A percentile compares a stretch with the other conserved stretches of the same genome.
Conservation (phyloP, 2,329 filamentous ascomycete genomes). For the Diaporthe helianthi region DNA sequence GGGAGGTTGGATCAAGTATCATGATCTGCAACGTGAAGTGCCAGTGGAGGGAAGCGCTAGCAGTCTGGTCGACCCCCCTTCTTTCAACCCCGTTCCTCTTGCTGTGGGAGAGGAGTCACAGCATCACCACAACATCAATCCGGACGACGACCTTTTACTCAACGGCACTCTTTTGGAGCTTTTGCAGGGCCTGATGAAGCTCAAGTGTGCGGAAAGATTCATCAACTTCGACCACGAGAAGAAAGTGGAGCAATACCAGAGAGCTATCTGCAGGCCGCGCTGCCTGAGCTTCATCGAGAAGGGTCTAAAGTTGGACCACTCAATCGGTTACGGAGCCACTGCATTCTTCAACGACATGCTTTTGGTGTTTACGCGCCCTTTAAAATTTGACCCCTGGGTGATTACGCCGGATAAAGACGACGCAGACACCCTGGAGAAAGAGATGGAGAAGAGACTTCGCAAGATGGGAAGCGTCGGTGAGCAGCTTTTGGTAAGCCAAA, state of each 20-base stretch:
- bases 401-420: no score
- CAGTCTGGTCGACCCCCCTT: neutral
- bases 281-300: neutral
- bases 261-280: neutral
- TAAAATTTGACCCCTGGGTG: neutral
- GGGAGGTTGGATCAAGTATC: neutral
- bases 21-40: neutral
- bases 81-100: neutral
- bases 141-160: neutral
- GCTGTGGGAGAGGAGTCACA: no score
- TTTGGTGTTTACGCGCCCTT: neutral
- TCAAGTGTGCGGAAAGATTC: neutral
- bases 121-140: conserved; percentile 1
- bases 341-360: conserved; percentile 5
- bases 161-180: neutral
- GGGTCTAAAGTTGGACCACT: neutral
- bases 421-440: neutral
- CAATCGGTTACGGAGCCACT: neutral
- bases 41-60: no score
- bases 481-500: neutral
- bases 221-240: neutral
- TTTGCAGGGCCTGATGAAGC: neutral
- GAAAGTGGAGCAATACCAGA: fast-evolving
- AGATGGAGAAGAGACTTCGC: neutral
- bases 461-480: neutral